Evolutionary conservation across 495 filamentous ascomycete species (phyloP), one percentile per base, ranked within the genome.

Genomic region (Aspergillus olivimuriae): DNA sequence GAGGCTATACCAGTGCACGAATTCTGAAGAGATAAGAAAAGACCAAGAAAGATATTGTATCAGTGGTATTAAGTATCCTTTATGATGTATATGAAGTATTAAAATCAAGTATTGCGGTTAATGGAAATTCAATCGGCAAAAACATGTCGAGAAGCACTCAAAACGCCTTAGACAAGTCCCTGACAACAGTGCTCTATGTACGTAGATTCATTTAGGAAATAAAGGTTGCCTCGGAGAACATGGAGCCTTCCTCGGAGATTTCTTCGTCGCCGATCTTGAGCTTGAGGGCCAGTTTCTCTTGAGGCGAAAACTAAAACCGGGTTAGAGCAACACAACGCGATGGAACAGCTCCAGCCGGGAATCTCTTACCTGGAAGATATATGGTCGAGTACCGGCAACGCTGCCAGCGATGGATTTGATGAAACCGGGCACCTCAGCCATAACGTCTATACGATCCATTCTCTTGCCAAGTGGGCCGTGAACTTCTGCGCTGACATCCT

Each of bases 341-440:
- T 39, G 36, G 16, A 38, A 21, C 20, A 28, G 11, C 45, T 45
- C n/a, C n/a, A n/a, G n/a, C n/a, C n/a, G n/a, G n/a, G n/a, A n/a
- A n/a, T n/a, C n/a, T n/a, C n/a, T n/a, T 60, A 91, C 89, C 78
- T 95, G 91, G 70, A 95, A 98, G 57, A 98, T 96, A 60, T 95
- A 98, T 7, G 92, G 94, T 68, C 86, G 88, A 16, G 92, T 91
- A 47, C 92, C 92, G 2, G 81, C 87, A 32, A 90, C 87, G 33
- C 75, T 81, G 30, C 84, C 86, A 9, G 94, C 88, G 61, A 98
- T 85, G 37, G 76, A 80, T 79, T 97, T 98, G 56, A 98, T 83
- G 55, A 98, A 94, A 21, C 85, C 86, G 3, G 92, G 92, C 38
- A 97, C 85, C 60, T 98, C 88, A 7, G 83, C 87, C 90, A 98